Conservation (phyloP, 352 stramenopile species). For the Aphanomyces invadans region DNA sequence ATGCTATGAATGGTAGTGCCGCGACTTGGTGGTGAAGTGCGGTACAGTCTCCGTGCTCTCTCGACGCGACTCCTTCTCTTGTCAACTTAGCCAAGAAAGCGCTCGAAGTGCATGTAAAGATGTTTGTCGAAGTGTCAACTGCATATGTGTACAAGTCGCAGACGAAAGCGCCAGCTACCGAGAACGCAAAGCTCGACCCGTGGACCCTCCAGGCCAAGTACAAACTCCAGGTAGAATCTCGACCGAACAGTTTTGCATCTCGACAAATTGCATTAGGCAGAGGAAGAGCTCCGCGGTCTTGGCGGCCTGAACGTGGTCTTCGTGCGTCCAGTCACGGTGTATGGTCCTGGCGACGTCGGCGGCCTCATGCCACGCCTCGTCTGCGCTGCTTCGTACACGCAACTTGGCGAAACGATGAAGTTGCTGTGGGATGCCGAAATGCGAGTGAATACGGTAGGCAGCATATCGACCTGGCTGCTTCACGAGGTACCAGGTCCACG, state of each 20-base stretch:
- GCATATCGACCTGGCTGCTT: background rate
- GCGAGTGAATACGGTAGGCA: conserved; percentile 71
- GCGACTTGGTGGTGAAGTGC: conserved; percentile 76
- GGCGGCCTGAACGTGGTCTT: conserved; percentile 53
- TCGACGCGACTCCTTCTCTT: background rate
- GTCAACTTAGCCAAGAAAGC: conserved; percentile 46
- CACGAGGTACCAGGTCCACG: conserved; percentile 73
- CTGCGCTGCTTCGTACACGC: conserved; percentile 70
- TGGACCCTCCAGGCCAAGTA: conserved; percentile 84
- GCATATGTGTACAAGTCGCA: conserved; percentile 86
- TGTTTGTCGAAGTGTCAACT: conserved; percentile 79
- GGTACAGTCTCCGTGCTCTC: conserved; percentile 35
- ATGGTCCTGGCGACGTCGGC: conserved; percentile 65
- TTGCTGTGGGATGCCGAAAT: conserved; percentile 81
- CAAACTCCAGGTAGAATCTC: conserved; percentile 53
- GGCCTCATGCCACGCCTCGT: conserved; percentile 82
- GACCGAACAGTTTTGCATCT: no score
- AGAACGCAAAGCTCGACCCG: conserved; percentile 53
- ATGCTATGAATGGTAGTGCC: conserved; percentile 35
- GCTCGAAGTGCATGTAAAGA: conserved; percentile 56
- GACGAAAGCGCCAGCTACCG: conserved; percentile 51
- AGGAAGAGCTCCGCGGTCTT: conserved; percentile 63
- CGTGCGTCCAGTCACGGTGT: conserved; percentile 70
- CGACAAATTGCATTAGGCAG: conserved; percentile 36
- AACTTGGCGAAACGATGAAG: conserved; percentile 84